A percentile compares a stretch with the other conserved stretches of the same genome.
phyloP scores from a whole-genome alignment of 2,329 filamentous ascomycete genomes.

The Cercospora sp. region DNA sequence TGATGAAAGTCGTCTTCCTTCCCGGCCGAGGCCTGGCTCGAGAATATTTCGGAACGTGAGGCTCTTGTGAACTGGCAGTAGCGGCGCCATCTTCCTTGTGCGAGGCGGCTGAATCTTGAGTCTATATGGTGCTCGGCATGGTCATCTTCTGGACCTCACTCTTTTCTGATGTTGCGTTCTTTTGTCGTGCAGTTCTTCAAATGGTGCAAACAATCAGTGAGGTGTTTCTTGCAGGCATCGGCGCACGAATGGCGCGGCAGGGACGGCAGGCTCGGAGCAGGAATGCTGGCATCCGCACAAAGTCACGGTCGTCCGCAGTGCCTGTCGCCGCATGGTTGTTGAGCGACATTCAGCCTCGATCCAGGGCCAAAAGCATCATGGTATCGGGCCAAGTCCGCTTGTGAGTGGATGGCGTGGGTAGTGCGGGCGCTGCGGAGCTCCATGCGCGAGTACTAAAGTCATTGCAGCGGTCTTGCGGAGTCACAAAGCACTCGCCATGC shows the following conservation, averaged over 20 bases:
- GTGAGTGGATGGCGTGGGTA: slow-evolving; percentile 18
- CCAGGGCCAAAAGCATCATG: slow-evolving; percentile 5
- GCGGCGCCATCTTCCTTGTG: slow-evolving; percentile 5
- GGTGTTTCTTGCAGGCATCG: neutral
- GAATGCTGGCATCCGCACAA: neutral
- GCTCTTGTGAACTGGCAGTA: neutral
- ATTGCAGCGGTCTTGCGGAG: slow-evolving; percentile 14
- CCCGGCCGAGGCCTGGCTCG: slow-evolving; percentile 2
- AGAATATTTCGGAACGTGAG: slow-evolving; percentile 14
- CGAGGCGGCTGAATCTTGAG: slow-evolving; percentile 5
- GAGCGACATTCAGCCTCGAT: neutral
- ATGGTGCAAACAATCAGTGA: neutral
- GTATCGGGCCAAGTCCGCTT: slow-evolving; percentile 16
- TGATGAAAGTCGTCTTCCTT: neutral
- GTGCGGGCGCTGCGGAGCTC: slow-evolving; percentile 19
- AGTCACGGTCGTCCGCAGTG: neutral
- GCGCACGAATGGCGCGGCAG: neutral
- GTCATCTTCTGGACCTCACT: slow-evolving; percentile 1
- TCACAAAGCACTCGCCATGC: neutral
- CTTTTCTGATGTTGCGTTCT: neutral
- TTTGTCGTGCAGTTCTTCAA: neutral
- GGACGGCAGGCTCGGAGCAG: neutral
- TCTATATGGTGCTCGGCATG: neutral
- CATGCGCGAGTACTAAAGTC: slow-evolving; percentile 16
- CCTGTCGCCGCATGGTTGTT: slow-evolving; percentile 2